Conservation (phyloP, 176 grass and related monocot species). For the Oryza brachyantha region DNA sequence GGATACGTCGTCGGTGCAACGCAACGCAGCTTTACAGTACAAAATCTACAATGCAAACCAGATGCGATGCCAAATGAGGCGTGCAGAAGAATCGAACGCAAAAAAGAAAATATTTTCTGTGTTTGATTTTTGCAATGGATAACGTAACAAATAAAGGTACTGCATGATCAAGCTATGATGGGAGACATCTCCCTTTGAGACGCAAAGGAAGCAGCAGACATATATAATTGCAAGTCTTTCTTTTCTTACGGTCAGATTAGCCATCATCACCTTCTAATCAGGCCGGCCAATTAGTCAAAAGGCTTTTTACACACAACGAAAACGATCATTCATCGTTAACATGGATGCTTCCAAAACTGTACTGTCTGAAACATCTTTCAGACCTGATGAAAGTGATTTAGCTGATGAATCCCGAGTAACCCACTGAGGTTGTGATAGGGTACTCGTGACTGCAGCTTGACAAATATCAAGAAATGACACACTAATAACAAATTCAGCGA, state of each 20-base stretch:
- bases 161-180: conserved; percentile 10
- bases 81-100: conserved; percentile 4
- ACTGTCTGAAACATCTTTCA: neutral
- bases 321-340: neutral
- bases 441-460: neutral
- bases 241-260: neutral
- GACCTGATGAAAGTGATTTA: neutral
- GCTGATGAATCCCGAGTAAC: neutral
- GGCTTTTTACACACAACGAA: neutral
- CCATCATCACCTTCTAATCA: neutral
- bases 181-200: conserved; percentile 24
- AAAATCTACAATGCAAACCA: neutral
- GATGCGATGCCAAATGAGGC: conserved; percentile 11
- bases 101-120: neutral
- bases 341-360: conserved; percentile 7
- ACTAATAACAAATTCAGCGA: neutral
- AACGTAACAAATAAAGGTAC: conserved; percentile 2
- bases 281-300: conserved; percentile 1
- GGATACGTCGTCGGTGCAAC: neutral
- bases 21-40: neutral
- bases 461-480: neutral
- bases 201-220: conserved; percentile 26
- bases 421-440: neutral
- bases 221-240: neutral
- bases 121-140: conserved; percentile 10